These are phyloP conservation scores for Neurospora sublineolata DNA, from an alignment of 495 filamentous ascomycete genomes.

Conservation along the genomic window DNA sequence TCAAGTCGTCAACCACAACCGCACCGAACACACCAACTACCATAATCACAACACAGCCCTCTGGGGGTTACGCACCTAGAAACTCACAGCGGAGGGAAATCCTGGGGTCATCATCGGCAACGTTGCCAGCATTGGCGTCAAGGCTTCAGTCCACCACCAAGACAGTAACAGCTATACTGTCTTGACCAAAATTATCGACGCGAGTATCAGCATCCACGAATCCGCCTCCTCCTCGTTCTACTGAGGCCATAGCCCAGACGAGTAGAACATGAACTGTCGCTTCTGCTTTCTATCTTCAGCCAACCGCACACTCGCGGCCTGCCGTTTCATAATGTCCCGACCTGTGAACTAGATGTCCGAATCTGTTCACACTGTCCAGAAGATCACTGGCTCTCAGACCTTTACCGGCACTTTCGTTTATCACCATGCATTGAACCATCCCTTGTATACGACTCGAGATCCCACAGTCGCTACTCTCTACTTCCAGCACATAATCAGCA, in stretches of 20 bases:
- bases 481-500: neutral
- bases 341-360: neutral
- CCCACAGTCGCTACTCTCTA: too few relatives aligned
- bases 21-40: neutral
- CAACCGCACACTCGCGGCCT: neutral
- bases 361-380: neutral
- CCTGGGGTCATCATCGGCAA: constrained; percentile 28
- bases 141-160: constrained; percentile 20
- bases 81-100: neutral
- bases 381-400: neutral
- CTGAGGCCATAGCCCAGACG: neutral
- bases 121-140: constrained; percentile 25
- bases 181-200: constrained; percentile 57
- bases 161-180: constrained; percentile 33
- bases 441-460: neutral
- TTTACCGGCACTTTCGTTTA: neutral
- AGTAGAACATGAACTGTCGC: neutral
- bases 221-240: constrained; percentile 49
- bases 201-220: constrained; percentile 60
- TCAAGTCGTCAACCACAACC: neutral
- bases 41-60: neutral
- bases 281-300: neutral
- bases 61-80: neutral
- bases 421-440: neutral
- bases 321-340: neutral